A percentile compares a stretch with the other conserved stretches of the same genome.
Conservation (phyloP, 345 rosid species). For the Syzygium aqueum region DNA sequence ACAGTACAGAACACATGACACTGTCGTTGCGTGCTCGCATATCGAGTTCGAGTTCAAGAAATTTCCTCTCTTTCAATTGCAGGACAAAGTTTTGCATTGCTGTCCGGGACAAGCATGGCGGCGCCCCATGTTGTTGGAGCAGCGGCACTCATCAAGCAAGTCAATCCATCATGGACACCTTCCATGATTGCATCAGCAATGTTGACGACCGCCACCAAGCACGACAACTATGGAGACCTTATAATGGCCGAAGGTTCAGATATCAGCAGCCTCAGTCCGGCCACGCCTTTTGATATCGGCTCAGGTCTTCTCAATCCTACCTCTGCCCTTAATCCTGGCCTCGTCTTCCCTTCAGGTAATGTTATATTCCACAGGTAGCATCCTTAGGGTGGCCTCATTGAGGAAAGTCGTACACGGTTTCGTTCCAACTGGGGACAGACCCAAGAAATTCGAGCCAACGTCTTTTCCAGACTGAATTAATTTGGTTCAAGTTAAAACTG, state of each 20-base stretch:
- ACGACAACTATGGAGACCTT: conserved; percentile 37
- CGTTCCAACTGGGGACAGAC: too few relatives aligned
- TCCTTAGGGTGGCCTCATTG: background rate
- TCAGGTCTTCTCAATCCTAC: conserved; percentile 67
- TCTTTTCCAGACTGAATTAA: too few relatives aligned
- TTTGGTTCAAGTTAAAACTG: too few relatives aligned
- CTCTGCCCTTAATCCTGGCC: conserved; percentile 71
- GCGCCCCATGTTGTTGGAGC: conserved; percentile 72
- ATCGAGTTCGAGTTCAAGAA: background rate
- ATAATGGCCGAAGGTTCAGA: conserved; percentile 45
- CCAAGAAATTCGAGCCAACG: too few relatives aligned
- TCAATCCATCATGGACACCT: conserved; percentile 66
- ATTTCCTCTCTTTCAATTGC: background rate
- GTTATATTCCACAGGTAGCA: background rate
- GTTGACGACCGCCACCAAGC: conserved; percentile 56
- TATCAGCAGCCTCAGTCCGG: conserved; percentile 15
- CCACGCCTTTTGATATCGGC: conserved; percentile 61
- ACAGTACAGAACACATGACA: background rate
- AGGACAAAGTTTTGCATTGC: conserved; percentile 62
- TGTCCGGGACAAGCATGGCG: conserved; percentile 94
- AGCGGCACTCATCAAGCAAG: conserved; percentile 64
- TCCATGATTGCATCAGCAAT: conserved; percentile 79
- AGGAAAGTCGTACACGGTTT: too few relatives aligned
- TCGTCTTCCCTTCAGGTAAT: conserved; percentile 55
- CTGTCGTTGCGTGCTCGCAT: background rate